Percentiles rank a stretch among this genome's conserved stretches.
phyloP scores from a whole-genome alignment of 371 early-diverging fungal species.

The Agmasoma carcini region DNA sequence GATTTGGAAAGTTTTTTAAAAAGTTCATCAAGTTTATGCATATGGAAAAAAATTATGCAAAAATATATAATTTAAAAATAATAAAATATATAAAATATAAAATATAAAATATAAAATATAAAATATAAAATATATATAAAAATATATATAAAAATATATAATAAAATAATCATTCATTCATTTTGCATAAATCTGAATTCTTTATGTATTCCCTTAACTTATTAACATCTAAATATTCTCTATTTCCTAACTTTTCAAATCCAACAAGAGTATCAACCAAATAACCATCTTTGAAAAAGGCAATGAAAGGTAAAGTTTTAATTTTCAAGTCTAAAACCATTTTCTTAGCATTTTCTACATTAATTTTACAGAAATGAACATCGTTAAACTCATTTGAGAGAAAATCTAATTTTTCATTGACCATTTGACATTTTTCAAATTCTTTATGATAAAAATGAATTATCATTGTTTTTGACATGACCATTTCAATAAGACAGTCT shows the following conservation, averaged over 20 bases:
- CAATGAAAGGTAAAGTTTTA: constrained; percentile 46
- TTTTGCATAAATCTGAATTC: too few relatives aligned
- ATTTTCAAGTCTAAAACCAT: constrained; percentile 42
- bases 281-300: constrained; percentile 49
- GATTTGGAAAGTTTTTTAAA: too few relatives aligned
- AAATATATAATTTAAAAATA: too few relatives aligned
- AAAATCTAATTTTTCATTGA: constrained; percentile 44
- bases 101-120: too few relatives aligned
- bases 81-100: too few relatives aligned
- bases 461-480: constrained; percentile 43
- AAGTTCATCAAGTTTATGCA: too few relatives aligned
- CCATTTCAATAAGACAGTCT: constrained; percentile 39
- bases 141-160: too few relatives aligned
- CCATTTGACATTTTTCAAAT: constrained; percentile 45
- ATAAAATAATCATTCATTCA: too few relatives aligned
- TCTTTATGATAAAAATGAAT: constrained; percentile 49
- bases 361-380: constrained; percentile 43
- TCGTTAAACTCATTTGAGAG: constrained; percentile 28
- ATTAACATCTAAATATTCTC: too few relatives aligned
- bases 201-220: too few relatives aligned
- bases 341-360: constrained; percentile 35
- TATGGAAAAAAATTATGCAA: too few relatives aligned
- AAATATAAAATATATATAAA: too few relatives aligned
- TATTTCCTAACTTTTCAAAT: constrained; percentile 50
- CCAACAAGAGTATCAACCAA: constrained; percentile 51